phyloP scores from a whole-genome alignment of 2,329 filamentous ascomycete species.

The Neurospora sp. region DNA sequence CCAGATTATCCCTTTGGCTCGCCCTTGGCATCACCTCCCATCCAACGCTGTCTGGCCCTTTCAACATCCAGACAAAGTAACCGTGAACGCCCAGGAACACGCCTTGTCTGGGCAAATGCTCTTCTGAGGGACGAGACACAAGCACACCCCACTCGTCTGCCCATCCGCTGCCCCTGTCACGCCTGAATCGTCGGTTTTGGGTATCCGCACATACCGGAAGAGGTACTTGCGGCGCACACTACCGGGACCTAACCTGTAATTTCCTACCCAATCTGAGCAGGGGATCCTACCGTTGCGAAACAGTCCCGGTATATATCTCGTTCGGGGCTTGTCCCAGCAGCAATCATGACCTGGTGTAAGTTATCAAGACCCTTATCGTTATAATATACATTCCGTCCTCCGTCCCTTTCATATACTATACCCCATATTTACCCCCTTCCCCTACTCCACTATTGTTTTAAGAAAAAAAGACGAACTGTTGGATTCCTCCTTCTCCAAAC shows the following conservation, averaged over 20 bases:
- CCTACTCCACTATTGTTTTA: neutral
- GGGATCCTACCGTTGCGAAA: neutral
- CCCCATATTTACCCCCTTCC: neutral
- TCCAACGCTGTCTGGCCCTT: neutral
- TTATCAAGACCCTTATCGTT: neutral
- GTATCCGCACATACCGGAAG: neutral
- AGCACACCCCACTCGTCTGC: neutral
- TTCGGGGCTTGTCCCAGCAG: neutral
- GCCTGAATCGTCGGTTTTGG: neutral
- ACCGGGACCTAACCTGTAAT: neutral
- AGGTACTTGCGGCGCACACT: neutral
- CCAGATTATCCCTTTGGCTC: neutral
- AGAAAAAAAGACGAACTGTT: neutral
- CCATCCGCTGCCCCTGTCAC: neutral
- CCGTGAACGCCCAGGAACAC: neutral
- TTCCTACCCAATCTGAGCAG: neutral
- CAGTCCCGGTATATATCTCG: neutral
- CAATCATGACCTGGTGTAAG: neutral
- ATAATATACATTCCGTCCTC: neutral
- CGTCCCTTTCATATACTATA: neutral
- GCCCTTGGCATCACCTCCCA: neutral
- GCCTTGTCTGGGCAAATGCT: neutral
- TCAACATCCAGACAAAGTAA: neutral
- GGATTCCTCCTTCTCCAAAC: neutral
- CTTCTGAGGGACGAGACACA: neutral